phyloP scores from a whole-genome alignment of 2,329 filamentous ascomycete species.

The Aaosphaeria arxii region DNA sequence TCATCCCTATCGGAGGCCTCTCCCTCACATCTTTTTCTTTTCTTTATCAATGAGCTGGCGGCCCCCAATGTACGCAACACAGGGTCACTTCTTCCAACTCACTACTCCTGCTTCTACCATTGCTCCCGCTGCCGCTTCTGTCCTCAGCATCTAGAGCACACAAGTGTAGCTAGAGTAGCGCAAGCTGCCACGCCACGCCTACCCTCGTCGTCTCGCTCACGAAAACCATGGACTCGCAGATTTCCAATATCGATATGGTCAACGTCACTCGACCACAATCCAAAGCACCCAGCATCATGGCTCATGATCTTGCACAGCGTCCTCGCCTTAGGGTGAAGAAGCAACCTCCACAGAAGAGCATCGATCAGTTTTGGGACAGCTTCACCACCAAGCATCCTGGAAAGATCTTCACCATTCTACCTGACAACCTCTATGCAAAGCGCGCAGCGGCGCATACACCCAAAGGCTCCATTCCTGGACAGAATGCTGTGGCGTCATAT shows the following conservation, averaged over 20 bases:
- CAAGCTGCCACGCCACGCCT: neutral
- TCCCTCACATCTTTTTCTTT: constrained; percentile 1
- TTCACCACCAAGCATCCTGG: constrained; percentile 68
- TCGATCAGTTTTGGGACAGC: constrained; percentile 71
- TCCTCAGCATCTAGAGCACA: too few species aligned
- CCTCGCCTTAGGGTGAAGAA: constrained; percentile 39
- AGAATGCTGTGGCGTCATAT: constrained; percentile 65
- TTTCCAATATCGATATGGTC: constrained; percentile 34
- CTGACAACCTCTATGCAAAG: constrained; percentile 63
- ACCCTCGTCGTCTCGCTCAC: constrained; percentile 5
- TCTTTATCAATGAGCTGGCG: constrained; percentile 22
- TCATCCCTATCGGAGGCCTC: neutral
- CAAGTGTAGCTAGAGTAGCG: too few species aligned
- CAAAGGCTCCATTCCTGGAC: constrained; percentile 56
- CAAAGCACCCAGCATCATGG: constrained; percentile 31
- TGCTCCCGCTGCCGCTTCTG: too few species aligned
- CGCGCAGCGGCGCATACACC: constrained; percentile 56
- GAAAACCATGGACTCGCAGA: constrained; percentile 33
- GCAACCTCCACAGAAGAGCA: constrained; percentile 61
- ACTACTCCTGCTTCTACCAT: neutral
- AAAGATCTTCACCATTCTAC: constrained; percentile 69
- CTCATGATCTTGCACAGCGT: constrained; percentile 21
- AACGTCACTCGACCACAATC: constrained; percentile 35
- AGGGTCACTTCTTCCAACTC: constrained; percentile 9
- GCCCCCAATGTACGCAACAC: constrained; percentile 27